A percentile compares a stretch with the other conserved stretches of the same genome.
Conservation (phyloP, 2,329 filamentous ascomycete species). For the Bertia moriformis region DNA sequence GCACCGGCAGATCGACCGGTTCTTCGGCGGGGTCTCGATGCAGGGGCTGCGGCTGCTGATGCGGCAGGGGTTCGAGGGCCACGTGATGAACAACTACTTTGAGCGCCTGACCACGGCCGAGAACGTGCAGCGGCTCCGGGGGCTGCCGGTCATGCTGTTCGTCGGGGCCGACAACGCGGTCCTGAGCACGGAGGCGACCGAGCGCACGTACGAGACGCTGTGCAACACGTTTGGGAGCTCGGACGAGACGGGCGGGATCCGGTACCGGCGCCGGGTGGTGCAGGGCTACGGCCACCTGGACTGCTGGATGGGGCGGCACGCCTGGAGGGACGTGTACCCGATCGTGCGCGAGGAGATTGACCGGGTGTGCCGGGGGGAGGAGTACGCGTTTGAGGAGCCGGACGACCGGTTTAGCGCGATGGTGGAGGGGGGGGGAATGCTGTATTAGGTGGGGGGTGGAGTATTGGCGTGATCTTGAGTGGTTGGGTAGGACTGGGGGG, state of each 20-base stretch:
- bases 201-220: constrained; percentile 34
- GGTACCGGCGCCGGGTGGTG: constrained; percentile 35
- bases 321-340: constrained; percentile 44
- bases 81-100: constrained; percentile 34
- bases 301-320: constrained; percentile 45
- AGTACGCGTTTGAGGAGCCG: constrained; percentile 26
- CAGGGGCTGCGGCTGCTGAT: constrained; percentile 38
- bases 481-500: too few relatives aligned
- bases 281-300: constrained; percentile 45
- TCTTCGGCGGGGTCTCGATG: constrained; percentile 51
- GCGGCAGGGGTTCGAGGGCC: constrained; percentile 33
- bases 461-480: too few relatives aligned
- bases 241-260: constrained; percentile 10
- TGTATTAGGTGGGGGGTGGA: constrained; percentile 17
- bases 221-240: constrained; percentile 31
- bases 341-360: constrained; percentile 38
- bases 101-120: constrained; percentile 28
- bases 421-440: constrained; percentile 23
- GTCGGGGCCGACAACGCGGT: constrained; percentile 41
- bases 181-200: constrained; percentile 34
- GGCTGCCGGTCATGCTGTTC: constrained; percentile 40
- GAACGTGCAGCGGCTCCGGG: constrained; percentile 33
- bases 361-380: constrained; percentile 27
- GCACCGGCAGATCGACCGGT: constrained; percentile 42
- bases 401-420: constrained; percentile 24